Evolutionary conservation across 345 rosid genomes (phyloP).

Genomic region (Ricinus communis): DNA sequence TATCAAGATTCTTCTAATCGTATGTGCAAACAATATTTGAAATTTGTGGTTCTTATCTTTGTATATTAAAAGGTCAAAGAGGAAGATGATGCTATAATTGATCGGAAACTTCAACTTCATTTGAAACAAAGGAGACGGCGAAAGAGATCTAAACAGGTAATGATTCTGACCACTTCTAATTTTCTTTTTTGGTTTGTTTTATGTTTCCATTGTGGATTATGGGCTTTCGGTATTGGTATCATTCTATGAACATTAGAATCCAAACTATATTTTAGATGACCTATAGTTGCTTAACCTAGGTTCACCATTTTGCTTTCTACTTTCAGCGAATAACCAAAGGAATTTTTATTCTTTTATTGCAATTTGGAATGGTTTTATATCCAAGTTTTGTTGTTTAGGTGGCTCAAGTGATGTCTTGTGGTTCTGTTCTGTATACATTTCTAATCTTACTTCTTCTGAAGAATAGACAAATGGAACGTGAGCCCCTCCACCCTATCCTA

Average conservation of each 20-base stretch:
- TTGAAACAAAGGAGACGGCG: slow-evolving; percentile 65
- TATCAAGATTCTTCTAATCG: slow-evolving; percentile 14
- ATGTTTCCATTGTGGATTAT: slow-evolving; percentile 1
- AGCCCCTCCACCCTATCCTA: background rate
- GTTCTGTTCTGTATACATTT: background rate
- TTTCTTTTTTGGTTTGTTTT: slow-evolving; percentile 3
- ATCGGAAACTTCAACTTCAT: slow-evolving; percentile 71
- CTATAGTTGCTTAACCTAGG: background rate
- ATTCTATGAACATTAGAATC: background rate
- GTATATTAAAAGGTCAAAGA: slow-evolving; percentile 73
- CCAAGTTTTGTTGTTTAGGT: background rate
- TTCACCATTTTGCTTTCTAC: background rate
- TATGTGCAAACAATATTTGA: background rate
- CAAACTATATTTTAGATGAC: background rate
- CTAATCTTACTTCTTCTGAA: background rate
- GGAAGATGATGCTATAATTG: slow-evolving; percentile 86
- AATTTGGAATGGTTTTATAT: background rate
- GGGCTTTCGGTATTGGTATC: background rate
- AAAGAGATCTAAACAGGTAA: slow-evolving; percentile 66
- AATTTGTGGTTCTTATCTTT: slow-evolving; percentile 10
- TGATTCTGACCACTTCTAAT: slow-evolving; percentile 16
- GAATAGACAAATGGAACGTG: background rate
- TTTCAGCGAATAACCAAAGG: background rate
- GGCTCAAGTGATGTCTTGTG: background rate
- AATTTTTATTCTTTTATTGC: background rate